These are phyloP conservation scores for Phytopythium oedochilum DNA, from an alignment of 352 stramenopile species.

Conservation along the genomic window DNA sequence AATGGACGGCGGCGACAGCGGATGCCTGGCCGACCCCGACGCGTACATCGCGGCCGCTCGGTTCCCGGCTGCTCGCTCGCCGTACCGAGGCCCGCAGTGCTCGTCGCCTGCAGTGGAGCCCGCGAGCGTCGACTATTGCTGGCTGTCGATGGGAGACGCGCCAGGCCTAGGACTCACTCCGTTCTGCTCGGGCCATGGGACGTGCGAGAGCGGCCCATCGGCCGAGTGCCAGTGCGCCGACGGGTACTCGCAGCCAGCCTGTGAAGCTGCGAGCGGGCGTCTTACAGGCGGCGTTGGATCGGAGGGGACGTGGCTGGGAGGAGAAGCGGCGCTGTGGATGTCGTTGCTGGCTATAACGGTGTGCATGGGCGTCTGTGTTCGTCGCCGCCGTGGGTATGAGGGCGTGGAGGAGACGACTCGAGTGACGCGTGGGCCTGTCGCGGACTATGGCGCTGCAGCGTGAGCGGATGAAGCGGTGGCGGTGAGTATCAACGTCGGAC, in stretches of 20 bases:
- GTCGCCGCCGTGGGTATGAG: not conserved
- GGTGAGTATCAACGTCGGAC: not conserved
- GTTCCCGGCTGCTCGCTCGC: constrained; percentile 10
- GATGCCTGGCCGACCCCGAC: constrained; percentile 14
- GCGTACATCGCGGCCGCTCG: constrained; percentile 14
- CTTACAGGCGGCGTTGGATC: not conserved
- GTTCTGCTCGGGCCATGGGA: constrained; percentile 17
- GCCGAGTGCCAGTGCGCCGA: constrained; percentile 1
- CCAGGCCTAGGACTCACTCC: constrained; percentile 5
- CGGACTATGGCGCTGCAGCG: not conserved
- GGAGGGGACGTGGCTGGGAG: not conserved
- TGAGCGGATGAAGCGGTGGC: not conserved
- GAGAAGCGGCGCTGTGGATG: not conserved
- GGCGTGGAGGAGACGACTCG: not conserved
- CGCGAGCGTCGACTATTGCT: constrained; percentile 17
- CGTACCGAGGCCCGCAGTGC: constrained; percentile 10
- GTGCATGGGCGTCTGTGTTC: not conserved
- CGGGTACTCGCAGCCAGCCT: not conserved
- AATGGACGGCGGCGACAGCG: constrained; percentile 10
- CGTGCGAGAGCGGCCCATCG: not conserved
- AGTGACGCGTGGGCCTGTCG: not conserved
- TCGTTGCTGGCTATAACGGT: not conserved
- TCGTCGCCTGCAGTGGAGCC: not conserved
- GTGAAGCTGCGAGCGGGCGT: not conserved
- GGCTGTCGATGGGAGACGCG: constrained; percentile 11